phyloP scores from a whole-genome alignment of 176 grass and related monocot genomes.

The Typha latifolia region DNA sequence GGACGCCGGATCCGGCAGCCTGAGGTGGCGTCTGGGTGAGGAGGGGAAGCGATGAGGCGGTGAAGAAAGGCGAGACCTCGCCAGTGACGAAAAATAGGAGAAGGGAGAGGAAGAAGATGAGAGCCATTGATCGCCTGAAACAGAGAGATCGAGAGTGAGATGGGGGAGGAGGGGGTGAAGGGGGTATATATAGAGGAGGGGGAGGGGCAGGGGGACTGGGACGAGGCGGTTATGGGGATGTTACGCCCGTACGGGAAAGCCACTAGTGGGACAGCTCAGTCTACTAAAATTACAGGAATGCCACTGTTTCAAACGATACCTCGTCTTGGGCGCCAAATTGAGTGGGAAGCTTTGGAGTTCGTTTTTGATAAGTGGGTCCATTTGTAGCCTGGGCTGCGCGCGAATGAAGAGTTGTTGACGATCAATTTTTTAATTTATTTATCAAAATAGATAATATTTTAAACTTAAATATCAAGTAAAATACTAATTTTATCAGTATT shows the following conservation, averaged over 20 bases:
- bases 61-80: background rate
- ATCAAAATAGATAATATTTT: too few relatives aligned
- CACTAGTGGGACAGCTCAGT: background rate
- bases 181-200: background rate
- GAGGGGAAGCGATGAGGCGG: background rate
- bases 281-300: background rate
- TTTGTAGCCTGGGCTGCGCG: too few relatives aligned
- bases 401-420: too few relatives aligned
- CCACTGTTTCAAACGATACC: background rate
- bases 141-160: background rate
- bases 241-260: background rate
- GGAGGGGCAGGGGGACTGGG: background rate
- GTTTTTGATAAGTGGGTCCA: too few relatives aligned
- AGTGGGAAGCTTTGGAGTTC: too few relatives aligned
- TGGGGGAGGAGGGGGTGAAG: background rate
- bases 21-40: background rate
- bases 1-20: background rate
- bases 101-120: background rate
- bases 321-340: too few relatives aligned
- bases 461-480: too few relatives aligned
- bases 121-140: background rate
- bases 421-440: too few relatives aligned
- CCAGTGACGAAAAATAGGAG: background rate
- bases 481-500: too few relatives aligned
- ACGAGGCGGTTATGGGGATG: background rate